Evolutionary conservation across 2,329 filamentous ascomycete genomes (phyloP).

Genomic region (Paecilomyces fulvus): DNA sequence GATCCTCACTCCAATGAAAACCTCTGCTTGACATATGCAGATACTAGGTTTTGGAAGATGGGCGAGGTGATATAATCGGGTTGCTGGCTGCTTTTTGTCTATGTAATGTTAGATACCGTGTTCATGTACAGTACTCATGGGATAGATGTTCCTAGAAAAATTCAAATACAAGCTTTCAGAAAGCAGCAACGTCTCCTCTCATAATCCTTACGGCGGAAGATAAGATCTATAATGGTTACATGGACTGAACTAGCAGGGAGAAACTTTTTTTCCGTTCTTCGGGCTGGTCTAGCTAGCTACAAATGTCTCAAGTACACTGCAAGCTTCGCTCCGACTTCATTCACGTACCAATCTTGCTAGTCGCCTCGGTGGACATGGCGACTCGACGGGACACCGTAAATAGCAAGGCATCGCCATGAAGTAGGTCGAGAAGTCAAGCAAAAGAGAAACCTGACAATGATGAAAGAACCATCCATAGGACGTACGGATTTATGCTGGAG

Average conservation of each 20-base stretch:
- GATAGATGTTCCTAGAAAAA: neutral
- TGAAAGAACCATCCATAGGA: neutral
- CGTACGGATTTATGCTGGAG: neutral
- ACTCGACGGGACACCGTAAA: neutral
- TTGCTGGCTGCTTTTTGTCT: neutral
- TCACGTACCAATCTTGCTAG: neutral
- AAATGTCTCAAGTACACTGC: neutral
- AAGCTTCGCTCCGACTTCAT: neutral
- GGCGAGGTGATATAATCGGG: slow-evolving; percentile 21
- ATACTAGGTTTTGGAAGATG: slow-evolving; percentile 37
- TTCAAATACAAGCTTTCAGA: neutral
- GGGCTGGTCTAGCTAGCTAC: neutral
- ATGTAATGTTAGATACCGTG: neutral
- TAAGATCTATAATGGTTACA: neutral
- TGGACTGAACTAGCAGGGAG: neutral
- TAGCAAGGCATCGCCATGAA: neutral
- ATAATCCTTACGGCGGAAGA: neutral
- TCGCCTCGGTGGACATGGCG: neutral
- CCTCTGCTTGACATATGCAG: slow-evolving; percentile 35
- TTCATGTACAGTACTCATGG: neutral
- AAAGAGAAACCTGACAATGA: neutral
- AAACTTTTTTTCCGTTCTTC: slow-evolving; percentile 1
- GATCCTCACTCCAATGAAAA: slow-evolving; percentile 4
- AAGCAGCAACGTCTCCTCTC: neutral
- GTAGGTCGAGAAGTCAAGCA: neutral